Evolutionary conservation across 2,329 filamentous ascomycete species (phyloP).

Genomic region (Xylariaceae sp.): DNA sequence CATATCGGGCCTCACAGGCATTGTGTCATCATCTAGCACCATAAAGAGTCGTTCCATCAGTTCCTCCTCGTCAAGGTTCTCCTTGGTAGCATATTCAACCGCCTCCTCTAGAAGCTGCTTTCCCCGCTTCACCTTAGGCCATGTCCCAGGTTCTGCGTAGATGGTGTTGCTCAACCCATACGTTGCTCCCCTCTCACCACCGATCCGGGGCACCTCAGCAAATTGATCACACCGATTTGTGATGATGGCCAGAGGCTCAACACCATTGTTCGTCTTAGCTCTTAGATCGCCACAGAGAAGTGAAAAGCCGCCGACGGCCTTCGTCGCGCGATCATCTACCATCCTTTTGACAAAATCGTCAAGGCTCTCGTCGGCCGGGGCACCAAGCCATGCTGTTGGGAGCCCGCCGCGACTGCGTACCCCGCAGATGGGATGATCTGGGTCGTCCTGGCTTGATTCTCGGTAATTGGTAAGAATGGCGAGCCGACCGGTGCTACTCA

Average conservation of each 20-base stretch:
- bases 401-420: conserved; percentile 66
- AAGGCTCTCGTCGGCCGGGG: conserved; percentile 53
- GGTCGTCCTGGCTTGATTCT: conserved; percentile 57
- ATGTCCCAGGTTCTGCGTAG: conserved; percentile 58
- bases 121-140: conserved; percentile 67
- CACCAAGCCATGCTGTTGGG: conserved; percentile 67
- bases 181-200: conserved; percentile 54
- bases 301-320: conserved; percentile 70
- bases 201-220: conserved; percentile 64
- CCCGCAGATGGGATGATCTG: conserved; percentile 58
- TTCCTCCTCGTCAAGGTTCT: conserved; percentile 50
- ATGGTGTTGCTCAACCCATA: conserved; percentile 69
- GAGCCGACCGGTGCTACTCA: conserved; percentile 64
- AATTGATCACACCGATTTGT: conserved; percentile 63
- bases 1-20: conserved; percentile 52
- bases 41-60: conserved; percentile 58
- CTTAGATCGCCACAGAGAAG: conserved; percentile 68
- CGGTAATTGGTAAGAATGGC: conserved; percentile 72
- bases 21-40: conserved; percentile 62
- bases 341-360: conserved; percentile 58
- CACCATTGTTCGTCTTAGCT: conserved; percentile 32
- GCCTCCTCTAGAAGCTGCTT: conserved; percentile 51
- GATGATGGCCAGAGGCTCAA: conserved; percentile 63
- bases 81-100: conserved; percentile 48
- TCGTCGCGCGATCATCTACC: conserved; percentile 58